Conservation (phyloP, 768 basidiomycete genomes). For the Rhodotorula babjevae region DNA sequence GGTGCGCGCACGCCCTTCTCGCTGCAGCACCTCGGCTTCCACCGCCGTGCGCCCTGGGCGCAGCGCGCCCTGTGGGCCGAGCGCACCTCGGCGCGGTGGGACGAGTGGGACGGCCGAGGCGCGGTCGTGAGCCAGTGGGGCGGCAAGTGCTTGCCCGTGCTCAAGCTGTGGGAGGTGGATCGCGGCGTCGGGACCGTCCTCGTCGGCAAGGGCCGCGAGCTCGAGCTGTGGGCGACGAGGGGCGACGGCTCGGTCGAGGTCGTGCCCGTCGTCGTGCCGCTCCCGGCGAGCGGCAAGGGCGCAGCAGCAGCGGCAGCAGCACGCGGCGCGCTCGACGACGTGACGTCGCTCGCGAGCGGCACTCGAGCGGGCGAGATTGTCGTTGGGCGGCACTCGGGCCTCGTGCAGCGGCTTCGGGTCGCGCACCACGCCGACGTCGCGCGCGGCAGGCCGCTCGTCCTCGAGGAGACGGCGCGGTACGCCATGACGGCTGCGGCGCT, state of each 20-base stretch:
- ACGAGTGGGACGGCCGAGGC: background rate
- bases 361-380: background rate
- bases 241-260: background rate
- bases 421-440: background rate
- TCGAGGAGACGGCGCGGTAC: conserved; percentile 22
- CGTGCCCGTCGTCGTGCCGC: background rate
- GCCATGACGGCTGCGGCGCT: background rate
- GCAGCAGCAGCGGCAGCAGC: background rate
- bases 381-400: conserved; percentile 9
- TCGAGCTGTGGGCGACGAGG: conserved; percentile 20
- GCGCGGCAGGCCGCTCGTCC: background rate
- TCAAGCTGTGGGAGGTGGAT: conserved; percentile 8
- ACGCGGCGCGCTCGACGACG: conserved; percentile 1
- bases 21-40: conserved; percentile 2
- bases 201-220: conserved; percentile 6
- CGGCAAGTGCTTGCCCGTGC: conserved; percentile 1
- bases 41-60: background rate
- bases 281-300: too few relatives aligned
- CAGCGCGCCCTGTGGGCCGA: conserved; percentile 1
- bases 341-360: conserved; percentile 12
- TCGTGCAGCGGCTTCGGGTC: conserved; percentile 1
- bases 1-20: conserved; percentile 5
- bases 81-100: background rate
- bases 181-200: background rate
- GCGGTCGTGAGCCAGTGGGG: background rate